Percentiles rank a stretch among this genome's conserved stretches.
phyloP scores from a whole-genome alignment of 2,329 filamentous ascomycete genomes.

The Exserohilum turcica region DNA sequence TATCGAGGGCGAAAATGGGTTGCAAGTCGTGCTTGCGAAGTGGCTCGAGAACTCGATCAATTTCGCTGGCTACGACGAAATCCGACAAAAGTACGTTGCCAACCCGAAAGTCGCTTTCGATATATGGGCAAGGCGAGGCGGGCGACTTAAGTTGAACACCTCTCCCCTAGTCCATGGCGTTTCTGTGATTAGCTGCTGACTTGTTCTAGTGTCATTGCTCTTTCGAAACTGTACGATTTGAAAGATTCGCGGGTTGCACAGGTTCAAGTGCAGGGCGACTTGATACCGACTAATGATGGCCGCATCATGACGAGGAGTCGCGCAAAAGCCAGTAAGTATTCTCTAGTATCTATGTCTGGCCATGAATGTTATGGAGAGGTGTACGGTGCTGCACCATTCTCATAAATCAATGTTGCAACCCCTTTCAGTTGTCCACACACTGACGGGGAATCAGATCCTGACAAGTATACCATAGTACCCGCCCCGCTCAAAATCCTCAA shows the following conservation, averaged over 20 bases:
- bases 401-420: not conserved
- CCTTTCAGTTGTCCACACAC: conserved; percentile 6
- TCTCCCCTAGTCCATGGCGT: not conserved
- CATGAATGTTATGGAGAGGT: conserved; percentile 3
- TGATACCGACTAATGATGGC: conserved; percentile 74
- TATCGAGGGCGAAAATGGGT: conserved; percentile 78
- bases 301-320: conserved; percentile 93
- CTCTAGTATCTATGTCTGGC: not conserved
- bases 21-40: conserved; percentile 87
- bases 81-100: conserved; percentile 82
- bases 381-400: not conserved
- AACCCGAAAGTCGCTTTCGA: too few relatives aligned
- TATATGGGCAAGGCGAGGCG: not conserved
- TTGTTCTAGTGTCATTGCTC: conserved; percentile 74
- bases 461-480: conserved; percentile 84
- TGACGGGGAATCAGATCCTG: conserved; percentile 67
- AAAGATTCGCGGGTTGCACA: conserved; percentile 79
- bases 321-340: conserved; percentile 72
- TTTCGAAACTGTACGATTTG: conserved; percentile 88
- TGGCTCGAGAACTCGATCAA: conserved; percentile 97
- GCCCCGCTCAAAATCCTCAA: conserved; percentile 95
- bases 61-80: conserved; percentile 98
- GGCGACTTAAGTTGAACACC: conserved; percentile 6
- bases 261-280: conserved; percentile 87
- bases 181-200: conserved; percentile 16